Percentiles rank a stretch among this genome's conserved stretches.
Evolutionary conservation across 202 grass and related monocot genomes (phyloP).

Genomic region (Digitaria exilis): DNA sequence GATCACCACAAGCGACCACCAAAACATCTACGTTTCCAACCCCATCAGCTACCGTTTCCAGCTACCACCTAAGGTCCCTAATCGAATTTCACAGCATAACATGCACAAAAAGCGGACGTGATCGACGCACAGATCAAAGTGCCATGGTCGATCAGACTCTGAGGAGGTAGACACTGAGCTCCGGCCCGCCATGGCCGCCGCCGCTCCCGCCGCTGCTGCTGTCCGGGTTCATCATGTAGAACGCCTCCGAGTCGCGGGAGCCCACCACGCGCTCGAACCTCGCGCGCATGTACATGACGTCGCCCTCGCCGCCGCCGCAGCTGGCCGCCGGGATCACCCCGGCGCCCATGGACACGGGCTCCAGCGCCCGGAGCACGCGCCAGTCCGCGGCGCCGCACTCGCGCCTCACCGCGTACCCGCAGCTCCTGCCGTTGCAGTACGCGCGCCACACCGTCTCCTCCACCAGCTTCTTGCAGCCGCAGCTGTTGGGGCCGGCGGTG

Average conservation of each 20-base stretch:
- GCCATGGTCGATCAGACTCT: constrained; percentile 61
- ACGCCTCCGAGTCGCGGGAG: constrained; percentile 83
- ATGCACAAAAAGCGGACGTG: neutral
- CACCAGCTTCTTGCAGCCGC: constrained; percentile 47
- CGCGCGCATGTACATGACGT: constrained; percentile 98
- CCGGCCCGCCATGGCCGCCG: constrained; percentile 59
- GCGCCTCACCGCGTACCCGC: constrained; percentile 82
- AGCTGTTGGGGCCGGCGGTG: neutral
- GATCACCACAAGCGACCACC: constrained; percentile 6
- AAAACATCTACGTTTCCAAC: neutral
- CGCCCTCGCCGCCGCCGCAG: constrained; percentile 59
- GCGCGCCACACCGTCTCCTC: constrained; percentile 91
- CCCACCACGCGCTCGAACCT: constrained; percentile 89
- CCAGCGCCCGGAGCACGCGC: constrained; percentile 77
- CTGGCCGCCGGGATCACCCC: constrained; percentile 76
- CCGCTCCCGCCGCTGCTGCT: constrained; percentile 48
- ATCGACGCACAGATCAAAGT: neutral
- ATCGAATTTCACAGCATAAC: neutral
- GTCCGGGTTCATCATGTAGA: constrained; percentile 99
- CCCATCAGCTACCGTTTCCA: constrained; percentile 36
- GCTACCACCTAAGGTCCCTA: neutral
- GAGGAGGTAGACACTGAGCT: constrained; percentile 93
- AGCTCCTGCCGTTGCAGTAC: constrained; percentile 87
- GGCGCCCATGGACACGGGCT: constrained; percentile 94
- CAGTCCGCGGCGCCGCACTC: constrained; percentile 76